These are phyloP conservation scores for Silene noctiflora DNA, from an alignment of 179 eudicot species.

Conservation along the genomic window DNA sequence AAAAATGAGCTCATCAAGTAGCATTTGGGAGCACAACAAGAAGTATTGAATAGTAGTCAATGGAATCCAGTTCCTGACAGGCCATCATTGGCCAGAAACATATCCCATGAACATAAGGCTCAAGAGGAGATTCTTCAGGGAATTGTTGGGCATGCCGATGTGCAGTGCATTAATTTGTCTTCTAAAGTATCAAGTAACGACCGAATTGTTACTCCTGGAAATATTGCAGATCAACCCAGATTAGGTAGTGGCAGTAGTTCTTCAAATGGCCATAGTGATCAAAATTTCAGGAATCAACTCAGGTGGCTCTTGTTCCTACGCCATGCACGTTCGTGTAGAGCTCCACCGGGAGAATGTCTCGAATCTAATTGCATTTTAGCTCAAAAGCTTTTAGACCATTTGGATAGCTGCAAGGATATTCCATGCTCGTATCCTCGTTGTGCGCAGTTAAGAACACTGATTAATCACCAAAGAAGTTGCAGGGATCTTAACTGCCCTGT, in stretches of 20 bases:
- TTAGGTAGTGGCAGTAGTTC: slow-evolving; percentile 33
- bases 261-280: slow-evolving; percentile 40
- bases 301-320: slow-evolving; percentile 77
- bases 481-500: slow-evolving; percentile 62
- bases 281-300: slow-evolving; percentile 52
- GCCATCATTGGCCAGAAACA: neutral
- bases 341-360: slow-evolving; percentile 71
- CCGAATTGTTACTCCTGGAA: slow-evolving; percentile 36
- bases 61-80: too few species aligned
- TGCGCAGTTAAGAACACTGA: slow-evolving; percentile 34
- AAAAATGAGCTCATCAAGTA: slow-evolving; percentile 42
- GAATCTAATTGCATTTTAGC: slow-evolving; percentile 54
- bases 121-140: slow-evolving; percentile 64
- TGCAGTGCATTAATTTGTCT: slow-evolving; percentile 55
- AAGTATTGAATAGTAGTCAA: slow-evolving; percentile 29
- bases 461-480: slow-evolving; percentile 59
- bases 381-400: slow-evolving; percentile 61
- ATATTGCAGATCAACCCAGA: slow-evolving; percentile 37
- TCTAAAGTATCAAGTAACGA: slow-evolving; percentile 45
- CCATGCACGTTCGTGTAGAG: slow-evolving; percentile 75
- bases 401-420: slow-evolving; percentile 43
- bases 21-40: slow-evolving; percentile 47
- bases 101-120: slow-evolving; percentile 43
- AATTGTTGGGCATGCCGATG: slow-evolving; percentile 59
- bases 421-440: slow-evolving; percentile 69